Conservation (phyloP, 371 early-diverging fungal genomes). For the Syncephalastrum sp. region DNA sequence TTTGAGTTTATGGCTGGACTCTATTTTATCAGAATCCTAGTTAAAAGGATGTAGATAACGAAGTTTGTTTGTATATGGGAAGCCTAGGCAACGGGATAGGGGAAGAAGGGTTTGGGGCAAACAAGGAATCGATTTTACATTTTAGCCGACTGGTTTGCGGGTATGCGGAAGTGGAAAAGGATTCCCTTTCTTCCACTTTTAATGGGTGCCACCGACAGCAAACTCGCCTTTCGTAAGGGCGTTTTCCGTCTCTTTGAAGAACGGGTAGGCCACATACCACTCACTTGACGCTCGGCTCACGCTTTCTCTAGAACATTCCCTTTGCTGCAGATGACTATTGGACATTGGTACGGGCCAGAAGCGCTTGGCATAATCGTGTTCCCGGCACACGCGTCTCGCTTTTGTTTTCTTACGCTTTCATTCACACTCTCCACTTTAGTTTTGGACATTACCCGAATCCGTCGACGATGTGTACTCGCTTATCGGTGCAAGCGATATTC, state of each 20-base stretch:
- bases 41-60: neutral
- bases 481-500: conserved; percentile 79
- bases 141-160: neutral
- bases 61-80: neutral
- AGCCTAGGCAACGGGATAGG: neutral
- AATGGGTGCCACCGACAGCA: conserved; percentile 90
- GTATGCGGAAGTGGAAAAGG: conserved; percentile 2
- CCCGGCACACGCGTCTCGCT: neutral
- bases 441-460: conserved; percentile 78
- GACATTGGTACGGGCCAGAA: conserved; percentile 33
- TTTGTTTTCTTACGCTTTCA: too few relatives aligned
- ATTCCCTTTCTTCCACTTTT: conserved; percentile 6
- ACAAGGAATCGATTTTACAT: neutral
- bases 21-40: too few relatives aligned
- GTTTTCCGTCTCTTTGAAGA: conserved; percentile 82
- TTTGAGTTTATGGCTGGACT: too few relatives aligned
- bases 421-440: conserved; percentile 39
- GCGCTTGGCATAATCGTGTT: too few relatives aligned
- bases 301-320: conserved; percentile 56
- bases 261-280: conserved; percentile 47
- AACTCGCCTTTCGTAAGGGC: conserved; percentile 84
- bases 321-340: conserved; percentile 70
- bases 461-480: conserved; percentile 87
- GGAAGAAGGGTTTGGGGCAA: neutral
- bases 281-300: neutral